phyloP scores from a whole-genome alignment of 2,329 filamentous ascomycete genomes.

The Calonectria pauciramosa region DNA sequence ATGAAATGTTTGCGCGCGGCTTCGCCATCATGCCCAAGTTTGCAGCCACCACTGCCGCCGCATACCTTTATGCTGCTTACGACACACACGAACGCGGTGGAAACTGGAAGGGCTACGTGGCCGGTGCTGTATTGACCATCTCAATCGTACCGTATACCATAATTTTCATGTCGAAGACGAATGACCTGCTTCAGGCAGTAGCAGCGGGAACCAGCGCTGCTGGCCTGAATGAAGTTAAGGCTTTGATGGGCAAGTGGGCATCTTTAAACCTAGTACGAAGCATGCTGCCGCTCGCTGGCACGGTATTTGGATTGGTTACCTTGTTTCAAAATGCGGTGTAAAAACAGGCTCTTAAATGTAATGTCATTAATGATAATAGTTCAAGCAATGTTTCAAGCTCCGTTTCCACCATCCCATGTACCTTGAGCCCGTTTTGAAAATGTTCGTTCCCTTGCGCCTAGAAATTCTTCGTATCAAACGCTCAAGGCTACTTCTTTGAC shows the following conservation, averaged over 20 bases:
- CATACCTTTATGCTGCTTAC: constrained; percentile 55
- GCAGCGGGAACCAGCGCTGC: constrained; percentile 36
- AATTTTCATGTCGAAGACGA: constrained; percentile 54
- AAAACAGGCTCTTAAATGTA: background rate
- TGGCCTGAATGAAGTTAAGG: constrained; percentile 39
- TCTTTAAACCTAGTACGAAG: constrained; percentile 49
- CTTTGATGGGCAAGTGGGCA: constrained; percentile 41
- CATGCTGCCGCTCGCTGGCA: constrained; percentile 49
- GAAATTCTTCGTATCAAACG: background rate
- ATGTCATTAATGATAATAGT: background rate
- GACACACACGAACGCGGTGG: constrained; percentile 42
- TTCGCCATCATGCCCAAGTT: constrained; percentile 54
- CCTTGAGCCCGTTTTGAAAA: background rate
- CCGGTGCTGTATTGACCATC: constrained; percentile 50
- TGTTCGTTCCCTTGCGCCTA: background rate
- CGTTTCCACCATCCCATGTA: background rate
- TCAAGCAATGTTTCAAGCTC: background rate
- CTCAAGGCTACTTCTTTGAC: constrained; percentile 17
- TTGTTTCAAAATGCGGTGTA: constrained; percentile 36
- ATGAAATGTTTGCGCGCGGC: constrained; percentile 54
- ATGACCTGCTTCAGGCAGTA: constrained; percentile 47
- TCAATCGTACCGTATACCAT: constrained; percentile 57
- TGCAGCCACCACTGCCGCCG: constrained; percentile 48
- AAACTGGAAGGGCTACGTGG: constrained; percentile 51
- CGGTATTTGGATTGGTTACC: constrained; percentile 40